These are phyloP conservation scores for Lactifluus echinatus DNA, from an alignment of 768 basidiomycete genomes.

Conservation along the genomic window DNA sequence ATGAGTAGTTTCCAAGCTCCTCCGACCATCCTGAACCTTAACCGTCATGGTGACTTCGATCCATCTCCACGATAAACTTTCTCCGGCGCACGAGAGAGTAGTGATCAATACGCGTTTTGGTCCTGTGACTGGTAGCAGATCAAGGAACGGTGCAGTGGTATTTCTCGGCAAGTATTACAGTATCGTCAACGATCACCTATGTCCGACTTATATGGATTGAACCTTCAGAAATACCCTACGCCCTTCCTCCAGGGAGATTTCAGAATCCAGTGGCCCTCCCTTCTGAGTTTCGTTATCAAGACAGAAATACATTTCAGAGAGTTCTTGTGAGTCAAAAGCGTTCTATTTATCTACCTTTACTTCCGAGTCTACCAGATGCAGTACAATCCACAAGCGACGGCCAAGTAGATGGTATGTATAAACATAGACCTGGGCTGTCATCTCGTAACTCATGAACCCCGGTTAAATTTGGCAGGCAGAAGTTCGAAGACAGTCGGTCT, in stretches of 20 bases:
- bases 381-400: slow-evolving; percentile 59
- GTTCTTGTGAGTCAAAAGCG: slow-evolving; percentile 33
- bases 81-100: slow-evolving; percentile 33
- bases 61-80: slow-evolving; percentile 53
- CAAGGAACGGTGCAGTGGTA: slow-evolving; percentile 50
- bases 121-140: slow-evolving; percentile 46
- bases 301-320: slow-evolving; percentile 55
- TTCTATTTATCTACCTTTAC: background rate
- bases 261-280: slow-evolving; percentile 54
- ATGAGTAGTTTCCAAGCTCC: background rate
- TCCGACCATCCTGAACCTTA: background rate
- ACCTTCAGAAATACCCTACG: slow-evolving; percentile 61
- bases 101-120: slow-evolving; percentile 49
- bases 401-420: slow-evolving; percentile 40
- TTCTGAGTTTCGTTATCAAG: slow-evolving; percentile 43
- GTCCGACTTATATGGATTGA: background rate
- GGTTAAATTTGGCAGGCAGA: slow-evolving; percentile 28
- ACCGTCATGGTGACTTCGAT: slow-evolving; percentile 20
- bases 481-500: slow-evolving; percentile 53
- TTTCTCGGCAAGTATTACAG: slow-evolving; percentile 45
- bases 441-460: background rate
- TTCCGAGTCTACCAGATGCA: slow-evolving; percentile 34
- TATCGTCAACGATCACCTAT: background rate
- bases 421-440: background rate
- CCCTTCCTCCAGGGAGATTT: slow-evolving; percentile 55